Base-by-base conservation (phyloP, 2,329 filamentous ascomycete genomes). In the Cordyceps tenuipes region DNA sequence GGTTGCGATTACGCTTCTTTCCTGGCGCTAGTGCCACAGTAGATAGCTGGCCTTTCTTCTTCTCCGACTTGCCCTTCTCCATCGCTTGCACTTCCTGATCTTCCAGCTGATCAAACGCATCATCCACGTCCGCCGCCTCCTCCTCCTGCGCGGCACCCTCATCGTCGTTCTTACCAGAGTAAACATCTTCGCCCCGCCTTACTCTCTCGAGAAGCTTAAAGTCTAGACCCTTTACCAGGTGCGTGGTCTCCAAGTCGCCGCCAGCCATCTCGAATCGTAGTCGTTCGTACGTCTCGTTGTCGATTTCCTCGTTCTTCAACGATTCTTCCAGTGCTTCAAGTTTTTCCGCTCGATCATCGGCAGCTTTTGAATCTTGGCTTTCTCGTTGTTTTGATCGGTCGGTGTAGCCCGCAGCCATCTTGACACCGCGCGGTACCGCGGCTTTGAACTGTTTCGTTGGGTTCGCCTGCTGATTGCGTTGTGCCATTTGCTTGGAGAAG, bases 191-290 rank as follows among this genome's bases (percentile, higher is more conserved):
- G 46, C 88, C 89, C 59, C 80, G 81, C 62, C 82, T 81, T 62
- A 89, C 80, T 65, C 86, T 80, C 71, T 89, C 83, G 31, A 92
- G 76, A 13, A 97, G 77, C 71, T 89, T 88, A 70, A 91, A 89
- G 73, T 99, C 94, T 54, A 99, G 75, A 0, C 94, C 94, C 70
- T 97, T 97, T 52, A 97, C 87, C 64, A 97, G 75, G 78, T 96
- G 91, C 15, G 91, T 96, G 66, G 85, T 90, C 15, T 78, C 78
- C 23, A 92, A 74, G 70, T 96, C 89, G 8, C 92, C 93, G 3
- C 91, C 92, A 0, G 90, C 83, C 59, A 97, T 90, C 66, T 95
- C 83, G 63, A 83, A 82, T 39, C 88, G 79, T 46, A 93, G 72
- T 66, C 82, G 85, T 67, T 93, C 86, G 70, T 95, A 96, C 0